Base-by-base conservation (phyloP, 345 rosid genomes). In the Salix brachista region DNA sequence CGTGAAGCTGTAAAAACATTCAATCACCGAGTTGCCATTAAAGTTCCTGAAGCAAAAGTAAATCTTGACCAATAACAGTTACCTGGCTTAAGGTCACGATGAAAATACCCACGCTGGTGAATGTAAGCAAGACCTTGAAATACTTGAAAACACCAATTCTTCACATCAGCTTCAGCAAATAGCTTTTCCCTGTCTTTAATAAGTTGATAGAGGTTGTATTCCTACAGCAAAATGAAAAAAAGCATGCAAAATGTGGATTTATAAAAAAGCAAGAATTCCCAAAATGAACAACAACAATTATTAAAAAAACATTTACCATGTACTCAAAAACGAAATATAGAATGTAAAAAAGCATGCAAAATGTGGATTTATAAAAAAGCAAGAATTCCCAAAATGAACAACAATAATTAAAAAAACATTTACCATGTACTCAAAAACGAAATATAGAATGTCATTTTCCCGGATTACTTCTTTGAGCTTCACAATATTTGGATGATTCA, bases 41-140 rank as follows among this genome's bases (percentile, higher is more conserved):
- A n/a, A 70, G 8, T 17, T 52, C 52, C n/a, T 18, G 32, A 71
- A 71, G 34, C 8, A 26, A 65, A 65, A 65, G 19, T 1, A 30
- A 4, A 8, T 26, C 4, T 6, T 30, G 39, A 70, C 10, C 60
- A 70, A 48, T 19, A 52, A 56, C 34, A 73, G n/a, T 75, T 88
- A 95, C 99, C 99, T 80, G 99, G 99, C 88, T 96, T 96, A 70
- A 96, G 93, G 82, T 96, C 99, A 67, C 99, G 98, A 80, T 96
- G 99, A 74, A 96, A 96, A 79, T 93, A 93, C 75, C 99, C 99
- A 67, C 85, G 89, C 79, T 90, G 97, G 80, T 96, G 97, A 92
- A 96, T 89, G 81, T 96, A 91, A 67, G 94, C 89, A 78, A 96
- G 98, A 68, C 97, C 99, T 83, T 93, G 98, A 77, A 93, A 93